Base-by-base conservation (phyloP, 805 yeast species). In the Metschnikowia rubicola region DNA sequence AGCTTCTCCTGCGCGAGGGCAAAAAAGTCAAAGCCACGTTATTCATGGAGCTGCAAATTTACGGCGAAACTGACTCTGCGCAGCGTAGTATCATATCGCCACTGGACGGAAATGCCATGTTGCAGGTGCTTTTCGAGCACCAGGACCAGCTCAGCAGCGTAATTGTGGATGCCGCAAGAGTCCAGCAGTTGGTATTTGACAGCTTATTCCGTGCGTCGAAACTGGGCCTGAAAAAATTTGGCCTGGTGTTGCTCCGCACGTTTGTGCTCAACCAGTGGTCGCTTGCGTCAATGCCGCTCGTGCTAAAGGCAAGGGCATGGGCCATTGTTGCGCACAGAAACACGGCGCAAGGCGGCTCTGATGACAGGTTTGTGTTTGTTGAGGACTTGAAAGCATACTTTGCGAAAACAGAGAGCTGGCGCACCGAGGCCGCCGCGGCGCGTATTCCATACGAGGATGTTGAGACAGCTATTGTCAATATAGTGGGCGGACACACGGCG, bases 261-360 rank as follows among this genome's bases (percentile, higher is more conserved):
- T 86, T 83, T 54, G 73, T 88, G 57, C 79, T 85, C 15, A 81
- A 84, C 46, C 94, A 89, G 63, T 86, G 88, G 58, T 62, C 73
- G 1, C 54, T 67, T 33, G 42, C 61, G 9, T 47, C 47, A 19
- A 63, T 57, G 54, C 66, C 74, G 7, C 50, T 72, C 15, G 74
- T 66, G 17, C 71, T 88, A 19, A 86, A 89, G 59, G 64, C 70
- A 37, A 67, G 71, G 29, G 67, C 58, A 3, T 72, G 76, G 76
- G 50, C 37, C 9, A 55, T 70, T 17, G 48, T 66, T 8, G 57
- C 64, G 29, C 41, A 37, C 1, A 60, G 60, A 40, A 61, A 62
- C 44, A 29, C 46, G 15, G 46, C 54, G 10, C 36, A 31, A n/a
- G 37, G 34, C n/a, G 67, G 67, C 13, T 46, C 62, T 28, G 73